These are phyloP conservation scores for Aspergillus leporis DNA, from an alignment of 495 filamentous ascomycete genomes.

Conservation along the genomic window DNA sequence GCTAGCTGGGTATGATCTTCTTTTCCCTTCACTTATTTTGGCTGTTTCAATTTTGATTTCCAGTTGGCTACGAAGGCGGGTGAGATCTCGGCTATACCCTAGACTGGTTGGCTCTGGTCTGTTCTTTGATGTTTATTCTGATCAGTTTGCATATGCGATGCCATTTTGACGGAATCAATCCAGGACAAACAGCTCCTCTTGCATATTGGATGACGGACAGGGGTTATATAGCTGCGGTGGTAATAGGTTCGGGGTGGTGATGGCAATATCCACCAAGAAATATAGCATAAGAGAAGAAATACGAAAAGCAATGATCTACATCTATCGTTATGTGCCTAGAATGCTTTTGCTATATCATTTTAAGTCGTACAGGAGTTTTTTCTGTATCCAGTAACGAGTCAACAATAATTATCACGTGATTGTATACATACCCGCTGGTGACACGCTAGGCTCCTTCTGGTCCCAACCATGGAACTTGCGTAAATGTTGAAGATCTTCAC, in stretches of 20 bases:
- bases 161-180: conserved; percentile 24
- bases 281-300: conserved; percentile 17
- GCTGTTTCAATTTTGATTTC: conserved; percentile 16
- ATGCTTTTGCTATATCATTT: too few species aligned
- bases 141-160: conserved; percentile 28
- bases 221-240: conserved; percentile 16
- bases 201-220: conserved; percentile 14
- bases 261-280: conserved; percentile 14
- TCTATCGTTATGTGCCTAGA: too few species aligned
- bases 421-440: not conserved
- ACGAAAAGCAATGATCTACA: conserved; percentile 16
- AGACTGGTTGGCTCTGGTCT: conserved; percentile 27
- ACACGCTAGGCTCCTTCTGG: conserved; percentile 18
- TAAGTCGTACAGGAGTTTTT: not conserved
- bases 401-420: conserved; percentile 16
- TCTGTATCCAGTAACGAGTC: conserved; percentile 22
- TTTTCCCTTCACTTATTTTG: conserved; percentile 25
- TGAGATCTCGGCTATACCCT: conserved; percentile 20
- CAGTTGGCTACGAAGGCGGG: conserved; percentile 14
- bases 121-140: conserved; percentile 22
- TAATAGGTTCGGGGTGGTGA: conserved; percentile 15
- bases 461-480: conserved; percentile 14
- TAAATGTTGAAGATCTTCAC: conserved; percentile 8
- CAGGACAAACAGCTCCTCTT: conserved; percentile 19
- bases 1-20: conserved; percentile 45